Evolutionary conservation across 129 eudicot species (phyloP), one percentile per base, ranked within the genome.

Genomic region (Gnaphalium uliginosum): DNA sequence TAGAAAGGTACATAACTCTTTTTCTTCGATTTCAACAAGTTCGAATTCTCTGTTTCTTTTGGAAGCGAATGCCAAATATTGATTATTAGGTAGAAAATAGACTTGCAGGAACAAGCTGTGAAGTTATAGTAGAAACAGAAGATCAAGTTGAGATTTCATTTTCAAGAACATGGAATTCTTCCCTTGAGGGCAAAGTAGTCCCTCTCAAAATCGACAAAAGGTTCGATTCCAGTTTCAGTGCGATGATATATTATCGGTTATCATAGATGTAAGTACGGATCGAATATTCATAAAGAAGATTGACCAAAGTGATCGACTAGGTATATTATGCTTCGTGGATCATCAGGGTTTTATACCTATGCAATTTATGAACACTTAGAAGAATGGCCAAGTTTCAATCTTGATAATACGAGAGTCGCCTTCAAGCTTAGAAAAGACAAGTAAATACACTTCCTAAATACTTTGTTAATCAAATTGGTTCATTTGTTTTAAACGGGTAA

Each of bases 341-440:
- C 84, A 43, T 84, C 96, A 0, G 96, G 96, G 2, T 89, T 89
- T 66, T 89, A 89, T 64, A 82, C 96, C 0, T 89, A 89, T 76
- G 89, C 86, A 6, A 84, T 86, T 13, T 89, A 86, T 11, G 86
- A 89, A 61, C 91, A 84, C 72, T 23, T 83, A 71, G 82, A 76
- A 61, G 86, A 78, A 56, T 86, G 88, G 91, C 96, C 91, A 33
- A 83, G 87, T 63, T 85, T 89, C 75, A 86, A 76, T 70, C 90
- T 89, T 23, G 87, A 85, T 35, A 86, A 89, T 56, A 89, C 96
- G 5, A 80, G 96, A 79, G 78, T 89, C 6, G 85, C 89, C 27
- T 89, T 89, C 78, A 86, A 84, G 85, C 67, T 61, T 61, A 61
- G 67, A 17, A 61, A 26, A 26, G 67, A 61, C 67, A 62, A 39